These are phyloP conservation scores for Trichophyton schoenleinii DNA, from an alignment of 2,329 filamentous ascomycete genomes.

Conservation along the genomic window DNA sequence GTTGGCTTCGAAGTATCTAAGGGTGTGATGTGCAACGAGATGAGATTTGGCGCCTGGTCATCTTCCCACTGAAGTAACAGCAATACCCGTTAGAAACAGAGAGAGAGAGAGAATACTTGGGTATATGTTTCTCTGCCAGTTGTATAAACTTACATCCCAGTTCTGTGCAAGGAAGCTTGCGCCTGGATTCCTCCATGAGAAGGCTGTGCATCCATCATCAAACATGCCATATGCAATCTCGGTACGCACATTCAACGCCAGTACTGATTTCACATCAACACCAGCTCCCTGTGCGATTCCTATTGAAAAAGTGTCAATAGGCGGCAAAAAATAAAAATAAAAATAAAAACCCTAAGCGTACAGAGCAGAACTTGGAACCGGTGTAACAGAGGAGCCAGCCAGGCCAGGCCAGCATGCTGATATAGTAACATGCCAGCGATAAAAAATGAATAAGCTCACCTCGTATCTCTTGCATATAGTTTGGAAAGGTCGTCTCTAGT, in stretches of 20 bases:
- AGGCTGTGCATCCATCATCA: constrained; percentile 45
- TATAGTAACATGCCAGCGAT: neutral
- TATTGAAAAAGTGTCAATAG: constrained; percentile 7
- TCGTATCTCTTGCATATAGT: constrained; percentile 24
- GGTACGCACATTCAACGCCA: constrained; percentile 48
- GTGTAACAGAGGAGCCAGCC: neutral
- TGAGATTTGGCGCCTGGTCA: constrained; percentile 38
- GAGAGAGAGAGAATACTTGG: no score
- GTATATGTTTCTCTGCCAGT: neutral
- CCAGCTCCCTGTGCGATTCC: constrained; percentile 44
- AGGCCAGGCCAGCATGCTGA: neutral
- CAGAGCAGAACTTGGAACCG: neutral
- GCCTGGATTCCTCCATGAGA: constrained; percentile 37
- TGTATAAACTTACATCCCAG: constrained; percentile 35
- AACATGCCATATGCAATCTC: constrained; percentile 48
- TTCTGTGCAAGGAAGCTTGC: constrained; percentile 40
- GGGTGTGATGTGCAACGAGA: constrained; percentile 36
- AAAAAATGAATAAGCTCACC: constrained; percentile 14
- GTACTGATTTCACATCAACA: constrained; percentile 38
- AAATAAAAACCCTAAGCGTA: no score
- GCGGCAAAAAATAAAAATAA: neutral
- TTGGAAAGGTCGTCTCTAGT: constrained; percentile 23
- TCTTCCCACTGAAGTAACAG: constrained; percentile 30
- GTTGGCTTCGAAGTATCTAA: constrained; percentile 25
- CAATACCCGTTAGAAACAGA: neutral